Evolutionary conservation across 192 early-diverging fungal species (phyloP), one percentile per base, ranked within the genome.

Genomic region (Podila verticillata): DNA sequence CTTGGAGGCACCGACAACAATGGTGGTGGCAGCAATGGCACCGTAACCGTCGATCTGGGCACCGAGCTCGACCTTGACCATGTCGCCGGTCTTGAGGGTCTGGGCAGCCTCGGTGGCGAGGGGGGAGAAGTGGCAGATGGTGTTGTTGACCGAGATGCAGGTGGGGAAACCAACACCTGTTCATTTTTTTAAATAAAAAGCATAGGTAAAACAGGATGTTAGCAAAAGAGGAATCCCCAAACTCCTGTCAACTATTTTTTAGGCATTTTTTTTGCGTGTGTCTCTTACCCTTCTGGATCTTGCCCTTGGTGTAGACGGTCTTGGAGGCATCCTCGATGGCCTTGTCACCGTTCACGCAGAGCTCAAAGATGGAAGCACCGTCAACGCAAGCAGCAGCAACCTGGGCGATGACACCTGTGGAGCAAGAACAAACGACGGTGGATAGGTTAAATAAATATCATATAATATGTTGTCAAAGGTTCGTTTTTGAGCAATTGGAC

Each of bases 41-140:
- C 92, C 91, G 66, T 91, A 97, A 63, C 97, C 97, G 80, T 99
- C 97, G 57, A 99, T 89, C 70, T 98, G 96, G 49, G 92, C 92
- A 81, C 95, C 97, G 65, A 96, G 87, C 75, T 94, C 89, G 74
- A 98, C 89, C 83, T 96, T 95, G 80, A 95, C 95, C 63, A 97
- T 83, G 85, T 96, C 95, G 59, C 95, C 95, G 66, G 82, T 89
- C 82, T 91, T 92, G 72, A 98, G 84, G 19, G 63, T 73, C 22
- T 62, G 48, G 9, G 64, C 70, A 58, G 89, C 89, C 66, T 91
- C 91, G 51, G 90, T 82, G n/a, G 88, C 71, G 56, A 97, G 79
- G n/a, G 96, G 95, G 44, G 94, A 91, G 84, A 91, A 94, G 85
- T 97, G 94, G 78, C 91, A 89, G 65, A 96, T 91, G 47, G 90